phyloP scores from a whole-genome alignment of 441 rosid species.

The Gossypium schwendimanii region DNA sequence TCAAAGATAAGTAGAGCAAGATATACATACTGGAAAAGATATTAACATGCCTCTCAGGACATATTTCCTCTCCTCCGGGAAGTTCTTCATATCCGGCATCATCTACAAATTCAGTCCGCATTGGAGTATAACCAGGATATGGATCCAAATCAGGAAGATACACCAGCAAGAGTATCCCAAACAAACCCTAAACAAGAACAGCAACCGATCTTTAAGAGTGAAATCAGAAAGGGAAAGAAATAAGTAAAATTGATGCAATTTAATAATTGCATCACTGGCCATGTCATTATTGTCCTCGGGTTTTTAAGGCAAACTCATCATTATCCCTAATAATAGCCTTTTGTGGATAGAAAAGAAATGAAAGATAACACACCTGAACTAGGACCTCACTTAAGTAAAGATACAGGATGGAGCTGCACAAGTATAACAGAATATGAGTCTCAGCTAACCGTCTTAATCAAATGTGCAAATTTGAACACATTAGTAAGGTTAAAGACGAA shows the following conservation, averaged over 20 bases:
- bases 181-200: slow-evolving; percentile 52
- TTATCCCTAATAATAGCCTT: neutral
- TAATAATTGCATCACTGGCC: neutral
- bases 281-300: slow-evolving; percentile 1
- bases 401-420: slow-evolving; percentile 66
- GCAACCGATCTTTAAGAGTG: slow-evolving; percentile 3
- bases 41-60: slow-evolving; percentile 80
- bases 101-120: slow-evolving; percentile 41
- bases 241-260: slow-evolving; percentile 1
- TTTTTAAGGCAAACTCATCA: neutral
- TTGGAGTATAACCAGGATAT: slow-evolving; percentile 72
- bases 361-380: slow-evolving; percentile 60
- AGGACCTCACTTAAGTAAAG: slow-evolving; percentile 69
- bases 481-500: neutral
- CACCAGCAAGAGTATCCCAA: slow-evolving; percentile 71
- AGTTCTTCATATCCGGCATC: slow-evolving; percentile 81
- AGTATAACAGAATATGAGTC: slow-evolving; percentile 24
- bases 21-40: slow-evolving; percentile 68
- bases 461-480: slow-evolving; percentile 1
- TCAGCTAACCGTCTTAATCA: neutral
- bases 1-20: slow-evolving; percentile 1
- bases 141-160: slow-evolving; percentile 83
- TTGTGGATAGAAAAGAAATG: slow-evolving; percentile 14
- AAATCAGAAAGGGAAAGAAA: slow-evolving; percentile 1
- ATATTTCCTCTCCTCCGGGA: slow-evolving; percentile 78